phyloP scores from a whole-genome alignment of 2,329 filamentous ascomycete species.

The Aschersonia sp. region DNA sequence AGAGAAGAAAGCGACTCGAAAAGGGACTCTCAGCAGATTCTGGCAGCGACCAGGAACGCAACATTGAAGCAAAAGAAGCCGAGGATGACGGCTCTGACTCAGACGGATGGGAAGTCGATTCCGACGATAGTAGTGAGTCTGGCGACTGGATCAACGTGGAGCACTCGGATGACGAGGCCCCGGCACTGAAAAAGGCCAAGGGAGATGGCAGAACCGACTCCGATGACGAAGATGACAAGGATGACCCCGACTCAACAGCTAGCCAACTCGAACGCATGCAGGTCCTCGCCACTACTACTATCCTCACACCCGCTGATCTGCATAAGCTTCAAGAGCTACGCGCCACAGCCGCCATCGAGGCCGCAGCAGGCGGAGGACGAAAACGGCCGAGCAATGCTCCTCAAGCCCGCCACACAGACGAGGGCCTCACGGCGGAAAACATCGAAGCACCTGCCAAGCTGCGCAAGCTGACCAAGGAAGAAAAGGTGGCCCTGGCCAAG shows the following conservation, averaged over 20 bases:
- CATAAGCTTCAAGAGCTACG: slow-evolving; percentile 85
- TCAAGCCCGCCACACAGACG: slow-evolving; percentile 57
- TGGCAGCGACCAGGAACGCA: slow-evolving; percentile 38
- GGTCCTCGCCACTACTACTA: slow-evolving; percentile 79
- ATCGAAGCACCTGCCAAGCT: slow-evolving; percentile 78
- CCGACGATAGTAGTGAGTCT: slow-evolving; percentile 52
- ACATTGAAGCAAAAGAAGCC: slow-evolving; percentile 43
- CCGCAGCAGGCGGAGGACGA: slow-evolving; percentile 32
- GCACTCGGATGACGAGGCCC: slow-evolving; percentile 66
- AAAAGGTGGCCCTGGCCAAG: slow-evolving; percentile 69
- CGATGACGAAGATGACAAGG: slow-evolving; percentile 20
- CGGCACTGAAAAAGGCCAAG: slow-evolving; percentile 34
- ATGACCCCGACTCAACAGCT: slow-evolving; percentile 25
- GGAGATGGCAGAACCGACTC: slow-evolving; percentile 11
- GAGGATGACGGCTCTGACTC: slow-evolving; percentile 41
- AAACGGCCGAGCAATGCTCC: slow-evolving; percentile 29
- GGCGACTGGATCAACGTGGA: slow-evolving; percentile 91
- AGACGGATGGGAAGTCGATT: slow-evolving; percentile 47
- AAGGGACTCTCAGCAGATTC: slow-evolving; percentile 50
- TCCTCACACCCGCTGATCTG: slow-evolving; percentile 92
- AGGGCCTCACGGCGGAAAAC: slow-evolving; percentile 77
- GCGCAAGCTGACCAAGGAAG: slow-evolving; percentile 78
- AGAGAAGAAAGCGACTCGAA: slow-evolving; percentile 55
- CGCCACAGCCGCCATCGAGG: slow-evolving; percentile 55
- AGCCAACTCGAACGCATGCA: slow-evolving; percentile 38